phyloP scores from a whole-genome alignment of 176 grass and related monocot genomes.

The Oropetium thomaeum region DNA sequence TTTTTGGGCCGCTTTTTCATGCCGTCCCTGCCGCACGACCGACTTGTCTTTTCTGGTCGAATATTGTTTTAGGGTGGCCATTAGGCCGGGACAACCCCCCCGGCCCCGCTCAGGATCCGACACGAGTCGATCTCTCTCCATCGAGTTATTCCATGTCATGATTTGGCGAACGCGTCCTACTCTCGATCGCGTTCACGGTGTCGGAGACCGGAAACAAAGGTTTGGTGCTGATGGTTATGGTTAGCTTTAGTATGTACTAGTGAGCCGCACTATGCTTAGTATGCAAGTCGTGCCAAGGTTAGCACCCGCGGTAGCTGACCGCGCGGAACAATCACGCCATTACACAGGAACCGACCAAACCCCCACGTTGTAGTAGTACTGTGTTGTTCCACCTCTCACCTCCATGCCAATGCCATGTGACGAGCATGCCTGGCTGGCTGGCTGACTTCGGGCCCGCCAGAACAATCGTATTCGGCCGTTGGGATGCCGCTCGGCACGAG shows the following conservation, averaged over 20 bases:
- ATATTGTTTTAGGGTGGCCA: not conserved
- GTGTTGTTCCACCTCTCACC: no score
- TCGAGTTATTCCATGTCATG: not conserved
- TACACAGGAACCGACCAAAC: no score
- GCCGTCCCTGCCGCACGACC: not conserved
- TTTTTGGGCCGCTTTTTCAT: not conserved
- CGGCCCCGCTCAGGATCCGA: constrained; percentile 21
- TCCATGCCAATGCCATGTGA: not conserved
- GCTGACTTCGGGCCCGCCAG: not conserved
- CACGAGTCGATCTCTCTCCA: constrained; percentile 14
- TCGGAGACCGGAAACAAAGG: not conserved
- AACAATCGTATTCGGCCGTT: not conserved
- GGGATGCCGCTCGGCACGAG: not conserved
- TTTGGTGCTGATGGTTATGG: no score
- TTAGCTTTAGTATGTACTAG: not conserved
- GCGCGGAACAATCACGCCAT: no score
- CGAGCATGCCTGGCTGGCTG: not conserved
- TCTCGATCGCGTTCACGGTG: not conserved
- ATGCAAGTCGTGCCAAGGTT: no score
- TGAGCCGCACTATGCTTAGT: no score
- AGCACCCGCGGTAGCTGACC: no score
- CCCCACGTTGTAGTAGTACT: no score
- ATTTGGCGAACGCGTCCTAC: not conserved
- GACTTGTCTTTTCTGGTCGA: constrained; percentile 16
- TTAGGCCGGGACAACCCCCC: constrained; percentile 12